Base-by-base conservation (phyloP, 192 early-diverging fungal genomes). In the Backusella tuberculispora region DNA sequence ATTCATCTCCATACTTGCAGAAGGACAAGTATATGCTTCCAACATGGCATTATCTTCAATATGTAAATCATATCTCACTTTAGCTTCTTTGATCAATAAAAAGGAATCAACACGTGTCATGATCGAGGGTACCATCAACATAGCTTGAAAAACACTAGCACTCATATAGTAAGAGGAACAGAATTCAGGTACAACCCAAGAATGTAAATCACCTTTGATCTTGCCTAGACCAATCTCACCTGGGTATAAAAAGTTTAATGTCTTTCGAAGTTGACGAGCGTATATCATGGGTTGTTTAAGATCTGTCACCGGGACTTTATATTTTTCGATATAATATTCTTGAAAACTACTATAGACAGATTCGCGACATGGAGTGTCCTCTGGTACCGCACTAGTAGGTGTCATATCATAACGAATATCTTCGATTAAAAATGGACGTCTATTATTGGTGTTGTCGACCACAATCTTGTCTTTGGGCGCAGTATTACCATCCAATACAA, bases 11-110 rank as follows among this genome's bases (percentile, higher is more conserved):
- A 88, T 81, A 72, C 78, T 88, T 4, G 95, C 85, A 7, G 89
- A 88, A 14, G 93, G 85, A 1, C 93, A 82, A 0, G 95, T 95
- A 50, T 95, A 86, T 9, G 96, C 97, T 63, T 84, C 76, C 17
- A 90, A 85, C 26, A 92, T 71, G 1, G 78, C 72, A 21, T 86
- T 79, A 41, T 86, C 74, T 0, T 66, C 66, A 10, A 88, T 79
- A 3, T 64, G 69, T 3, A 91, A 74, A 9, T 80, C 78, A 15
- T 90, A 72, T 38, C 68, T 45, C 17, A 72, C 13, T 41, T 82
- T 76, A 21, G 90, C 78, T 37, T 87, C 87, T 6, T 76, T 44
- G 0, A 83, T 84, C 8, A 87, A 74, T 24, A 94, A 72, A 2
- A 89, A 73, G 0, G 89, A 81, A 50, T 92, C 90, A 34, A 94